phyloP scores from a whole-genome alignment of 768 basidiomycete genomes.

The Trametes cubensis region DNA sequence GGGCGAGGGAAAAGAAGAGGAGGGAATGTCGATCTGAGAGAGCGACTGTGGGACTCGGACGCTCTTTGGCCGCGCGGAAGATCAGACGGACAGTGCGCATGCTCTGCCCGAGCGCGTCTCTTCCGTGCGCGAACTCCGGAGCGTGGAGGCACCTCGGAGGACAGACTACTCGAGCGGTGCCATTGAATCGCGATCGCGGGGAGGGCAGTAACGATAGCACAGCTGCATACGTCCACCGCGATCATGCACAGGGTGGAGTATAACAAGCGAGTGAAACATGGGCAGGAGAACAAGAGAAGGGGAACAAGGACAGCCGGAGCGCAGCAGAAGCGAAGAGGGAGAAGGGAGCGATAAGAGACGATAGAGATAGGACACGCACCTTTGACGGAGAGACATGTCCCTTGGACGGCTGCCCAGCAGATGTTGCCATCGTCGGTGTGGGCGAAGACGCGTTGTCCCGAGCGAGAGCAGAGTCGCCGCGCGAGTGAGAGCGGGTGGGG shows the following conservation, averaged over 20 bases:
- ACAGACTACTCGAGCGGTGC: too few species aligned
- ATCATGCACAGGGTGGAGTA: too few species aligned
- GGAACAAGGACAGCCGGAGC: not conserved
- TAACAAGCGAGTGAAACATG: not conserved
- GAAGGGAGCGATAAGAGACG: not conserved
- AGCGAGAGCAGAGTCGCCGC: constrained; percentile 29
- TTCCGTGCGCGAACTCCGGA: too few species aligned
- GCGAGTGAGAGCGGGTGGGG: constrained; percentile 30
- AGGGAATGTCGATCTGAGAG: not conserved
- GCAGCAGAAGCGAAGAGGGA: not conserved
- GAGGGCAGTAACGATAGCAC: too few species aligned
- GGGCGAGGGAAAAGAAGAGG: constrained; percentile 11
- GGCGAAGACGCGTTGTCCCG: constrained; percentile 32
- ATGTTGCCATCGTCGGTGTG: constrained; percentile 28
- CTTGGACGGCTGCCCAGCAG: constrained; percentile 25
- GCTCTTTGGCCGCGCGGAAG: not conserved
- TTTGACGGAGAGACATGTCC: constrained; percentile 37
- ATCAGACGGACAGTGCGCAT: not conserved
- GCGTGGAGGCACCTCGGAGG: too few species aligned
- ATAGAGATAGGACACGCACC: constrained; percentile 21
- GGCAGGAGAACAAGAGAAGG: not conserved
- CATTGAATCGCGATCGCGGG: too few species aligned
- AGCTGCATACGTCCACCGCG: too few species aligned
- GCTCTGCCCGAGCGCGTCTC: too few species aligned
- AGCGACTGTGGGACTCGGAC: not conserved